Evolutionary conservation across 805 yeast species (phyloP).

Genomic region (Yamadazyma phyllophila): DNA sequence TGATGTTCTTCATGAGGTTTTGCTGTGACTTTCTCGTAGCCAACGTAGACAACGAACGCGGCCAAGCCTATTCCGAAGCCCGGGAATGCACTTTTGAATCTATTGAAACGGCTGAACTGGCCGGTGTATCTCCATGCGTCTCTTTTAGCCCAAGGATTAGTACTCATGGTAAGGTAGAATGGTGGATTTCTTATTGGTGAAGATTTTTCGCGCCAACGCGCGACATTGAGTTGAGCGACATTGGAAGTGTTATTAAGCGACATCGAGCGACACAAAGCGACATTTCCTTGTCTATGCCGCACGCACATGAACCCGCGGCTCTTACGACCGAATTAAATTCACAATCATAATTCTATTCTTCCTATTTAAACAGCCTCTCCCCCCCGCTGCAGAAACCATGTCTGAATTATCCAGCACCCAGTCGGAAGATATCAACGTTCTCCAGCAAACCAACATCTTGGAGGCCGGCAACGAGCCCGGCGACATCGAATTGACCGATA

Average conservation of each 20-base stretch:
- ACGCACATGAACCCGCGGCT: too few relatives aligned
- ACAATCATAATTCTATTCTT: not conserved
- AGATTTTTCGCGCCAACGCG: constrained; percentile 1
- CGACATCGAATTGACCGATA: constrained; percentile 20
- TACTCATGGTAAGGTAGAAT: constrained; percentile 9
- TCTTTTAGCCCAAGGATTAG: constrained; percentile 56
- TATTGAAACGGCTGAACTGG: constrained; percentile 66
- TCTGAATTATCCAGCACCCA: not conserved
- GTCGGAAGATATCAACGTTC: not conserved
- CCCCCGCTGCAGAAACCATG: not conserved
- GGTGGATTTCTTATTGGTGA: constrained; percentile 9
- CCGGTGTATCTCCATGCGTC: constrained; percentile 93
- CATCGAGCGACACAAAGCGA: too few relatives aligned
- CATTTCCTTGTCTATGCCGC: too few relatives aligned
- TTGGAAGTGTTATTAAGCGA: too few relatives aligned
- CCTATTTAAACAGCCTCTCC: not conserved
- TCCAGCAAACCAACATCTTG: not conserved
- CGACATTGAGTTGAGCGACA: not conserved
- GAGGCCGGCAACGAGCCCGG: constrained; percentile 5
- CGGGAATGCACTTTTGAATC: constrained; percentile 73
- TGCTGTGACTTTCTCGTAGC: constrained; percentile 54
- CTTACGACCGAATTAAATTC: not conserved
- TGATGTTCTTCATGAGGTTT: constrained; percentile 30
- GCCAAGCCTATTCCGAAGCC: constrained; percentile 78
- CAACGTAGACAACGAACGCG: constrained; percentile 65